Conservation (phyloP, 169 alveolate genomes). For the Babesia gibsoni region DNA sequence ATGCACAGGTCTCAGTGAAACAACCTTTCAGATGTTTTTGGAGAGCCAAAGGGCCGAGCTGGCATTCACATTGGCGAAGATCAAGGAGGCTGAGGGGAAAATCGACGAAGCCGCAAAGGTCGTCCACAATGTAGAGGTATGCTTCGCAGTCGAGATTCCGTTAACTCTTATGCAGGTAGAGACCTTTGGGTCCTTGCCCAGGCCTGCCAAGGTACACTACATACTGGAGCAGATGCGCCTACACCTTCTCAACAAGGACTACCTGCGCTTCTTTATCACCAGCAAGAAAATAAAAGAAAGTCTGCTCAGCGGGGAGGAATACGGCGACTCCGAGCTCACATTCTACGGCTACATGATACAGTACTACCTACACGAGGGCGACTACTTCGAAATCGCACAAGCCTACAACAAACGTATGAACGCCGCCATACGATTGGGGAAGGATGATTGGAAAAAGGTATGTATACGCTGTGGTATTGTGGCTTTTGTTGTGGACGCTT, state of each 20-base stretch:
- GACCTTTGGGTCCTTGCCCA: slow-evolving; percentile 67
- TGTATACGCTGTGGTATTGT: not conserved
- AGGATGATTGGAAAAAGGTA: slow-evolving; percentile 16
- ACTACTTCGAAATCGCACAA: slow-evolving; percentile 63
- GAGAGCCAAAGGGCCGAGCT: slow-evolving; percentile 74
- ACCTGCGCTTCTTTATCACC: slow-evolving; percentile 68
- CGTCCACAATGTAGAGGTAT: slow-evolving; percentile 66
- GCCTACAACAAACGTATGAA: slow-evolving; percentile 39
- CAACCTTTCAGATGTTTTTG: slow-evolving; percentile 50
- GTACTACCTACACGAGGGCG: slow-evolving; percentile 65
- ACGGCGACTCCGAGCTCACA: slow-evolving; percentile 44
- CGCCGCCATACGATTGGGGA: slow-evolving; percentile 3
- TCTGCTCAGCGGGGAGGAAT: slow-evolving; percentile 58
- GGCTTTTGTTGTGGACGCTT: not conserved
- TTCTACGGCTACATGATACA: slow-evolving; percentile 72
- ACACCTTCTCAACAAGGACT: slow-evolving; percentile 68
- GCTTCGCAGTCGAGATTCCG: not conserved
- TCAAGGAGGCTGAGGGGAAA: slow-evolving; percentile 68
- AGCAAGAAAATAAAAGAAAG: slow-evolving; percentile 69
- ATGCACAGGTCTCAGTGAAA: not conserved
- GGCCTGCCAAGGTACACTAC: slow-evolving; percentile 66
- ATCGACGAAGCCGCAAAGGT: slow-evolving; percentile 69
- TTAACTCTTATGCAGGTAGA: slow-evolving; percentile 52
- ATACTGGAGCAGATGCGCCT: slow-evolving; percentile 75
- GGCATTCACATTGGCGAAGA: slow-evolving; percentile 58